phyloP scores from a whole-genome alignment of 768 basidiomycete genomes.

The Rhodotorula kratochvilovae region DNA sequence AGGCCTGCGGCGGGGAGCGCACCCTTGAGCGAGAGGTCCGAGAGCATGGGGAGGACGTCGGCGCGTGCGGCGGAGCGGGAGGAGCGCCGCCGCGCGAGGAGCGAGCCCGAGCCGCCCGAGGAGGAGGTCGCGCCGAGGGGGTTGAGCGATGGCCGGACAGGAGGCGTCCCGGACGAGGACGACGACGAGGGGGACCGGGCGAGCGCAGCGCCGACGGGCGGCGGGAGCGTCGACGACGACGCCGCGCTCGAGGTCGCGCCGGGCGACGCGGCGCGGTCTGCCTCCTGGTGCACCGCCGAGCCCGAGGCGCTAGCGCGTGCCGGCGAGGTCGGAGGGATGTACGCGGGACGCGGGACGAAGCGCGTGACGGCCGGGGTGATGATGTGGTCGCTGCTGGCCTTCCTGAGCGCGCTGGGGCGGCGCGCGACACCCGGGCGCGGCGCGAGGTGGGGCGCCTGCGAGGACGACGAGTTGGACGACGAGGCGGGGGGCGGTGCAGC shows the following conservation, averaged over 20 bases:
- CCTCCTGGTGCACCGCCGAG: too few relatives aligned
- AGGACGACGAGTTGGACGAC: not conserved
- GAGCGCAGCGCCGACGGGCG: not conserved
- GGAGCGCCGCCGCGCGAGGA: slow-evolving; percentile 15
- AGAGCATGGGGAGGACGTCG: slow-evolving; percentile 10
- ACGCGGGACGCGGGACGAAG: not conserved
- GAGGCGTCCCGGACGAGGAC: not conserved
- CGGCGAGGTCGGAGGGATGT: not conserved
- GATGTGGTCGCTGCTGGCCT: slow-evolving; percentile 14
- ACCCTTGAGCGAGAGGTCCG: slow-evolving; percentile 10
- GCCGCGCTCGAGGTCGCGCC: too few relatives aligned
- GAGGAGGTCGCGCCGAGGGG: not conserved
- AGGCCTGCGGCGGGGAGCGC: not conserved
- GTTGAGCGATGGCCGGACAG: not conserved
- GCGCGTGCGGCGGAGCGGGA: not conserved
- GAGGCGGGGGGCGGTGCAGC: not conserved
- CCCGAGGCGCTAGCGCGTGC: too few relatives aligned
- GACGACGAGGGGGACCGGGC: not conserved
- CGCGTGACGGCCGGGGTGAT: slow-evolving; percentile 17
- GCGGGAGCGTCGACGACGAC: not conserved
- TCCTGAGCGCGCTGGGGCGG: slow-evolving; percentile 16
- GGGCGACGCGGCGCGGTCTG: too few relatives aligned
- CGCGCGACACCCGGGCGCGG: not conserved
- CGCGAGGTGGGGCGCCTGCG: not conserved
- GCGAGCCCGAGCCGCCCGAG: not conserved